A percentile compares a stretch with the other conserved stretches of the same genome.
phyloP scores from a whole-genome alignment of 768 basidiomycete genomes.

The Tulasnella sp. region DNA sequence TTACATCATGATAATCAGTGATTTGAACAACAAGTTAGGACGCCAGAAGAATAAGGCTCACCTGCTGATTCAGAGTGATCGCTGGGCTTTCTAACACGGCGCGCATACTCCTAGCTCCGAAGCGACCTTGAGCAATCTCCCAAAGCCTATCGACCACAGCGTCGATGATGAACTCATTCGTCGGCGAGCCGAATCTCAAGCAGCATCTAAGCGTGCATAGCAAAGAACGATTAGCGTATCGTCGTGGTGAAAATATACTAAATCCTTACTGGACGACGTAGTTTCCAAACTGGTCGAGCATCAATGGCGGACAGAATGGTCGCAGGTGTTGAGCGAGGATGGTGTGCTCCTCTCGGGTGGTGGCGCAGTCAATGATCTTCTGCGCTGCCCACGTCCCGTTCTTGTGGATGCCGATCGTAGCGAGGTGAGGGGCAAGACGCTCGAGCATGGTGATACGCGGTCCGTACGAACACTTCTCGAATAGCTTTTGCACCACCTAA shows the following conservation, averaged over 20 bases:
- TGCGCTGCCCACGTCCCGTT: slow-evolving; percentile 99
- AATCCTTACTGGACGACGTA: slow-evolving; percentile 78
- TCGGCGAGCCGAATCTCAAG: slow-evolving; percentile 78
- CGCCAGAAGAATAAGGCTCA: slow-evolving; percentile 21
- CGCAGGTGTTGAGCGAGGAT: slow-evolving; percentile 78
- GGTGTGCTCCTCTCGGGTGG: slow-evolving; percentile 72
- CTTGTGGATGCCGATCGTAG: slow-evolving; percentile 98
- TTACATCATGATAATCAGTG: not conserved
- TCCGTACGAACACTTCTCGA: slow-evolving; percentile 70
- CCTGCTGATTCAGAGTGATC: slow-evolving; percentile 76
- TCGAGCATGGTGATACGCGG: slow-evolving; percentile 88
- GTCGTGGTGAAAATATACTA: no score
- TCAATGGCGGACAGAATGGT: slow-evolving; percentile 84
- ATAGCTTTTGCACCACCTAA: slow-evolving; percentile 92
- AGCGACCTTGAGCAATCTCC: slow-evolving; percentile 96
- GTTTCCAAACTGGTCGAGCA: slow-evolving; percentile 89
- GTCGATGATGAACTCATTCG: slow-evolving; percentile 93
- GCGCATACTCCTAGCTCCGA: slow-evolving; percentile 95
- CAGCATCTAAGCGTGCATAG: slow-evolving; percentile 55
- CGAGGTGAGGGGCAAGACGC: slow-evolving; percentile 83
- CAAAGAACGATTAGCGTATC: not conserved
- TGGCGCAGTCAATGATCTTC: slow-evolving; percentile 95
- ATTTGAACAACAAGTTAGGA: not conserved
- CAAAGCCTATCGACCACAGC: slow-evolving; percentile 96
- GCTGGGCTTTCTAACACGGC: slow-evolving; percentile 89